Evolutionary conservation across 2,329 filamentous ascomycete genomes (phyloP).

Genomic region (Tolypocladium endophyticum): DNA sequence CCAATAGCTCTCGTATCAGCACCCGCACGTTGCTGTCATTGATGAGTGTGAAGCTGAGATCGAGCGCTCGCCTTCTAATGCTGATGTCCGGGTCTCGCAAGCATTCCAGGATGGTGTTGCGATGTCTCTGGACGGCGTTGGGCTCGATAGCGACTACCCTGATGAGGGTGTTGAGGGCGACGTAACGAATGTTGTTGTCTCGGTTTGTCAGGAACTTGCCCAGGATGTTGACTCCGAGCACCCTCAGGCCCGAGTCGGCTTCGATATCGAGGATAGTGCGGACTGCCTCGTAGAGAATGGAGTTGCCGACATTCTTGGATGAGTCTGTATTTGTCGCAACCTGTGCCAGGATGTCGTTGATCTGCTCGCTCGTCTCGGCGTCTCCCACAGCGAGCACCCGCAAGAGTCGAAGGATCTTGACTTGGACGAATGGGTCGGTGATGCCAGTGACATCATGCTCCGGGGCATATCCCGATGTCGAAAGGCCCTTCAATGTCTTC

Average conservation of each 20-base stretch:
- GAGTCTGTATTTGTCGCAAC: conserved; percentile 97
- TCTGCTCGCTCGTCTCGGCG: conserved; percentile 81
- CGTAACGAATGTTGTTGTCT: conserved; percentile 98
- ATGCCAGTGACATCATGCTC: conserved; percentile 98
- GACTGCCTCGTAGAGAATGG: conserved; percentile 94
- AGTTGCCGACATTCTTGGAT: conserved; percentile 96
- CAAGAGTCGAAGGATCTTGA: conserved; percentile 84
- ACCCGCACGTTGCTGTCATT: conserved; percentile 95
- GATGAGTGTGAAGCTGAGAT: conserved; percentile 95
- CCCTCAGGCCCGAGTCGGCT: conserved; percentile 86
- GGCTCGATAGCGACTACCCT: conserved; percentile 98
- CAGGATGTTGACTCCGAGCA: conserved; percentile 94
- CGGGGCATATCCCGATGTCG: conserved; percentile 90
- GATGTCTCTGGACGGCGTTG: conserved; percentile 91
- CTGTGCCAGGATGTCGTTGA: conserved; percentile 96
- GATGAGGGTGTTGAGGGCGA: conserved; percentile 92
- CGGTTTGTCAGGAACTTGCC: conserved; percentile 98
- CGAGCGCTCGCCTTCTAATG: conserved; percentile 87
- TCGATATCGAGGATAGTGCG: conserved; percentile 97
- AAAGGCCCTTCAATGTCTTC: conserved; percentile 81
- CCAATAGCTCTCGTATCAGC: conserved; percentile 81
- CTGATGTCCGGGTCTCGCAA: conserved; percentile 95
- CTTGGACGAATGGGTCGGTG: conserved; percentile 93
- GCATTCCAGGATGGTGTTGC: conserved; percentile 96
- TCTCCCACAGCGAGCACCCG: conserved; percentile 82